Evolutionary conservation across 306 rosid genomes (phyloP).

Genomic region (Vigna radiata): DNA sequence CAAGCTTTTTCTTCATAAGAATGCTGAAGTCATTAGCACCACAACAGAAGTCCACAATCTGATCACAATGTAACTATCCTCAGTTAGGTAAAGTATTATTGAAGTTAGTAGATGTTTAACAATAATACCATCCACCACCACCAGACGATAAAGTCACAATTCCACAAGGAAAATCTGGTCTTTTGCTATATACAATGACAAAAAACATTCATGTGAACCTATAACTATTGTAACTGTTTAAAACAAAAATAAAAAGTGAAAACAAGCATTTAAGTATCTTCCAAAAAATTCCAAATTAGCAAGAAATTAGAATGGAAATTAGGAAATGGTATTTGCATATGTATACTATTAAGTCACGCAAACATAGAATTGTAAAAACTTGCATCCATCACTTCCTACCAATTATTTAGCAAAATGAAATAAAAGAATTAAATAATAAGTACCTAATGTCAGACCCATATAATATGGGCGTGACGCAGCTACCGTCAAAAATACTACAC

Average conservation of each 20-base stretch:
- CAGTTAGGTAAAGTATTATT: constrained; percentile 45
- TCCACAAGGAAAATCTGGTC: constrained; percentile 18
- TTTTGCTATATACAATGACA: constrained; percentile 5
- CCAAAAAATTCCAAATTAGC: neutral
- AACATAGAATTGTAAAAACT: neutral
- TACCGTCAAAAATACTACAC: neutral
- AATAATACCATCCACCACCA: constrained; percentile 26
- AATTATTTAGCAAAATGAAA: neutral
- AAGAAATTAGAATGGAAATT: neutral
- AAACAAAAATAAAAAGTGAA: constrained; percentile 6
- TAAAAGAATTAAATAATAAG: neutral
- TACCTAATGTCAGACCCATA: neutral
- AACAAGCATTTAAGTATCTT: constrained; percentile 22
- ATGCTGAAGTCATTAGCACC: constrained; percentile 95
- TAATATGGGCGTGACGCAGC: too few relatives aligned
- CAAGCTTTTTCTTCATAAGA: constrained; percentile 82
- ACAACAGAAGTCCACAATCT: constrained; percentile 97
- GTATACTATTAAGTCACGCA: constrained; percentile 15
- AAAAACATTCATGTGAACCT: constrained; percentile 14
- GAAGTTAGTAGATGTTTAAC: neutral
- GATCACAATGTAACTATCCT: constrained; percentile 47
- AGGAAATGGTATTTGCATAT: neutral
- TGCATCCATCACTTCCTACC: neutral
- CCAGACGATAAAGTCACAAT: constrained; percentile 1
- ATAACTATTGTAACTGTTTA: neutral